Evolutionary conservation across 164 flowering plant genomes (phyloP).

Genomic region (Vitis riparia): DNA sequence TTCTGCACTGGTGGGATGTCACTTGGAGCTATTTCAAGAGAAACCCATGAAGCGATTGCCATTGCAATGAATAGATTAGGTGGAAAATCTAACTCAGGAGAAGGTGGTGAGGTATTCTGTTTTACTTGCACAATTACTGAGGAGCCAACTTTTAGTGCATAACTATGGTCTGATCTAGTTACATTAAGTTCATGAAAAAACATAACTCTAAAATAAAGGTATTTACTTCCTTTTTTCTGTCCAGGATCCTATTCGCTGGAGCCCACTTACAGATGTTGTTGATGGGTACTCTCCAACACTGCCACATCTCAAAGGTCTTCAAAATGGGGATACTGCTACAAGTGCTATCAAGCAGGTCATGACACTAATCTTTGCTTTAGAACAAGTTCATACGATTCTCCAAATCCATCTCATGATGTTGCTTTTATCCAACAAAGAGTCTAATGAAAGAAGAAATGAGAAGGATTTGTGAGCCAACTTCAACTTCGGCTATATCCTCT

Average conservation of each 20-base stretch:
- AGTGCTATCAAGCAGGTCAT: conserved; percentile 99
- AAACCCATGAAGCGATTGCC: conserved; percentile 99
- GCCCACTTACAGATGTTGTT: conserved; percentile 91
- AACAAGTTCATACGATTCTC: neutral
- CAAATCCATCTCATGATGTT: neutral
- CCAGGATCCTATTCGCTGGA: conserved; percentile 99
- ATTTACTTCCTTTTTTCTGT: conserved; percentile 3
- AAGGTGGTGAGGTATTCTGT: conserved; percentile 96
- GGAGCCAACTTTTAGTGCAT: no score
- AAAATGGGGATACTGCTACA: conserved; percentile 98
- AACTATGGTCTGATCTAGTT: neutral
- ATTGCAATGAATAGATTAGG: conserved; percentile 98
- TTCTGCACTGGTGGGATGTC: conserved; percentile 99
- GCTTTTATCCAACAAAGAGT: no score
- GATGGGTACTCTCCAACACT: conserved; percentile 99
- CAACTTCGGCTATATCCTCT: no score
- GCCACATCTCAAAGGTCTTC: conserved; percentile 99
- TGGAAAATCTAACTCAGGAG: conserved; percentile 98
- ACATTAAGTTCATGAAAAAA: neutral
- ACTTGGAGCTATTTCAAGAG: conserved; percentile 98
- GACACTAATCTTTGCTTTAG: neutral
- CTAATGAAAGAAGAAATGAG: no score
- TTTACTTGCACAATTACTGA: neutral
- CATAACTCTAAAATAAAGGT: neutral
- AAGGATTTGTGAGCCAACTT: no score